Base-by-base conservation (phyloP, 495 filamentous ascomycete species). In the Parmelia sp. region DNA sequence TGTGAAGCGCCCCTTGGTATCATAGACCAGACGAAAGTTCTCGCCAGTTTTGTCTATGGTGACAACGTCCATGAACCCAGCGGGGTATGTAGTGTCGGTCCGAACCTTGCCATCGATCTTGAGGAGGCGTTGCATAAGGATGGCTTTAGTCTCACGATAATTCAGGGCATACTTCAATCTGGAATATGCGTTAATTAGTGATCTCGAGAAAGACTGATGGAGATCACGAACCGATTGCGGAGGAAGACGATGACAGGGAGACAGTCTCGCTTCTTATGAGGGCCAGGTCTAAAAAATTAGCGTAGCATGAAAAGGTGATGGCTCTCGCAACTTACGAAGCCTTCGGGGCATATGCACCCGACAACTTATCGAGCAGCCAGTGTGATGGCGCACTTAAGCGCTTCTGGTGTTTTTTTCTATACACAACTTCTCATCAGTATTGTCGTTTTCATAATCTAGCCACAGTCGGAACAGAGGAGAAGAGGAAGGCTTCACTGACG, bases 1-100 rank as follows among this genome's bases (percentile, higher is more conserved):
- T 77, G 94, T 97, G 89, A 97, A 98, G 74, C 94, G 94, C 70
- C 94, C 94, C 88, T 98, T 98, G 85, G 94, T 97, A 76, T 98
- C 94, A 85, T 97, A 98, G 84, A 98, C 84, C 69, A 98, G 90
- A 74, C 94, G 92, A 90, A 98, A 98, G 88, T 96, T 86, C 87
- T 98, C 94, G 83, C 91, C 91, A 68, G 94, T 98, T 90, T 97
- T 98, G 80, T 98, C 94, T 79, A 98, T 91, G 71, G 84, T 83
- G 85, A 98, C 96, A 76, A 98, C 93, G 75, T 98, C 94, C 94
- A 97, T 97, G 86, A 93, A 97, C 72, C 94, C 94, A 71, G 94
- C 88, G 68, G 94, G 94, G 87, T 88, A 98, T 80, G 93, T 98
- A 71, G 84, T 80, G 82, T 98, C 94, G 77, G 94, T 98, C 81